These are phyloP conservation scores for Plasmodium vivax DNA, from an alignment of 169 alveolate genomes.

Conservation along the genomic window DNA sequence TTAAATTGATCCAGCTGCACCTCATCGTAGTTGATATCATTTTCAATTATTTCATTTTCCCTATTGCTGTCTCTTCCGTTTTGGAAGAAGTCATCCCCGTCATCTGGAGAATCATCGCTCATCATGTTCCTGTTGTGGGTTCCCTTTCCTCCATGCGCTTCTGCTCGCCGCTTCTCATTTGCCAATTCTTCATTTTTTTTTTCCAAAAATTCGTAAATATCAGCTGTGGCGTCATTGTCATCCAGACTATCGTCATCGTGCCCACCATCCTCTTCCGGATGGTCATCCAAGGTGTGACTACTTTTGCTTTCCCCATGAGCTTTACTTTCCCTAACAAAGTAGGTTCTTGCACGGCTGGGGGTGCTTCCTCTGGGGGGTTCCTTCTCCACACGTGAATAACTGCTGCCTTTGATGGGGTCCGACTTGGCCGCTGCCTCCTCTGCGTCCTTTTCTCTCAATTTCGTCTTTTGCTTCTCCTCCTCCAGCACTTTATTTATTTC, in stretches of 20 bases:
- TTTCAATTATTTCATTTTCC: conserved; percentile 14
- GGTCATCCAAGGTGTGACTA: background rate
- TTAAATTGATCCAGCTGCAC: conserved; percentile 10
- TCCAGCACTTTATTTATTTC: conserved; percentile 73
- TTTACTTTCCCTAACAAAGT: background rate
- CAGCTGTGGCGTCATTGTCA: conserved; percentile 73
- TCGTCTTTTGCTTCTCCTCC: conserved; percentile 34
- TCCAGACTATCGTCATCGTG: conserved; percentile 49
- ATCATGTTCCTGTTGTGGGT: background rate
- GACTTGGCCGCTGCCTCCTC: background rate
- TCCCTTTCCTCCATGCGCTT: background rate
- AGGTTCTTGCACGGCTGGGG: background rate
- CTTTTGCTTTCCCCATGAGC: background rate
- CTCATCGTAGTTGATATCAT: conserved; percentile 35
- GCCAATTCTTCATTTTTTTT: conserved; percentile 29
- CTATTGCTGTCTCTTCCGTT: background rate
- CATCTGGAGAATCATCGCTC: background rate
- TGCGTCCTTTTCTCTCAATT: conserved; percentile 1
- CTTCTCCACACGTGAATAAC: background rate
- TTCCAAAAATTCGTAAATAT: conserved; percentile 61
- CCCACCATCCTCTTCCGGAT: background rate
- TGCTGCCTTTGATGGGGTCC: background rate
- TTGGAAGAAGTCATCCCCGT: background rate
- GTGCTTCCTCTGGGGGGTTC: background rate
- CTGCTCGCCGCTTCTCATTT: conserved; percentile 15